phyloP scores from a whole-genome alignment of 2,329 filamentous ascomycete genomes.

The Aspergillus uvarum region DNA sequence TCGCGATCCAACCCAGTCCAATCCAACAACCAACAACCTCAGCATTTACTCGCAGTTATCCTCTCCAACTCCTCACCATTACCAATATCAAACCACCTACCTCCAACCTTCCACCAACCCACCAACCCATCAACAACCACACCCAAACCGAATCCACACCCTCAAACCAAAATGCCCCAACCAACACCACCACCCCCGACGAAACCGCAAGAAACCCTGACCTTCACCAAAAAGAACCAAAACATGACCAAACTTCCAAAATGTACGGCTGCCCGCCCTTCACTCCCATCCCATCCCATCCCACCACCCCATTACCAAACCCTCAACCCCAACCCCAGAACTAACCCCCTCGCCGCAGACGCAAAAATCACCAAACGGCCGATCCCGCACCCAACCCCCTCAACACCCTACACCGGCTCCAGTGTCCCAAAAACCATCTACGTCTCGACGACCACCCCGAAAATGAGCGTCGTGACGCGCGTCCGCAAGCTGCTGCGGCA shows the following conservation, averaged over 20 bases:
- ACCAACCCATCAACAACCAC: background rate
- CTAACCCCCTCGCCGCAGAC: constrained; percentile 26
- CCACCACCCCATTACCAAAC: background rate
- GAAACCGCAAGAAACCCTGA: background rate
- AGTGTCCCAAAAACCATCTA: constrained; percentile 56
- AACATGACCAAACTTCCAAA: constrained; percentile 38
- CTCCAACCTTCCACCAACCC: background rate
- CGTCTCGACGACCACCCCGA: constrained; percentile 54
- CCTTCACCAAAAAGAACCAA: constrained; percentile 42
- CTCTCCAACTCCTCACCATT: background rate
- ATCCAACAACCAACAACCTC: too few relatives aligned
- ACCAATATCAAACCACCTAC: too few relatives aligned
- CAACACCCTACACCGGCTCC: constrained; percentile 54
- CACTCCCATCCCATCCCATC: background rate
- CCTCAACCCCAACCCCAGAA: constrained; percentile 5
- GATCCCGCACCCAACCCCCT: constrained; percentile 56
- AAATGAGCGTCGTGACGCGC: constrained; percentile 61
- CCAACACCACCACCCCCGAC: background rate
- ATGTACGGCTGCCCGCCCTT: constrained; percentile 23
- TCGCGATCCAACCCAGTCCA: background rate
- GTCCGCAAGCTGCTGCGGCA: constrained; percentile 56
- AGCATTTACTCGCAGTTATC: too few relatives aligned
- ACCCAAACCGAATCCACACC: background rate
- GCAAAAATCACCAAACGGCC: constrained; percentile 56
- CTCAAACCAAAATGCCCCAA: background rate